These are phyloP conservation scores for Monosporascus sp. DNA, from an alignment of 2,329 filamentous ascomycete species.

Conservation along the genomic window DNA sequence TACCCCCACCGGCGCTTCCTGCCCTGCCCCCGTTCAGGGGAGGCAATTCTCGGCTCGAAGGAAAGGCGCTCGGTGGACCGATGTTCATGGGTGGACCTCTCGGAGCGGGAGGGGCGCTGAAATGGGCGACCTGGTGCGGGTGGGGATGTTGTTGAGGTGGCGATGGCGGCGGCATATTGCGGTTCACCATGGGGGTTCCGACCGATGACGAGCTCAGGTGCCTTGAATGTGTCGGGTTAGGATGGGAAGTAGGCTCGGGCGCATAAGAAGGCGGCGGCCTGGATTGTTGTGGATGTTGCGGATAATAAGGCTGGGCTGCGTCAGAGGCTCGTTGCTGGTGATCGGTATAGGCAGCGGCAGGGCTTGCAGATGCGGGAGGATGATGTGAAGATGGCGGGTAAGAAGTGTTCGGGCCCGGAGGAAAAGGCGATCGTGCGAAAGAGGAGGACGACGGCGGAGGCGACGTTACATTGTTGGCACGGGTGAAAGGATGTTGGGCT, in stretches of 20 bases:
- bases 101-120: slow-evolving; percentile 21
- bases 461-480: slow-evolving; percentile 6
- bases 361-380: slow-evolving; percentile 19
- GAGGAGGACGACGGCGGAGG: not conserved
- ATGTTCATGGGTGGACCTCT: slow-evolving; percentile 25
- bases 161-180: slow-evolving; percentile 27
- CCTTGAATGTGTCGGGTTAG: slow-evolving; percentile 23
- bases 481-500: slow-evolving; percentile 3
- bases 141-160: slow-evolving; percentile 20
- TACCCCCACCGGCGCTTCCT: slow-evolving; percentile 46
- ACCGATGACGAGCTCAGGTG: slow-evolving; percentile 29
- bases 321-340: slow-evolving; percentile 27
- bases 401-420: slow-evolving; percentile 4
- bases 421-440: slow-evolving; percentile 12
- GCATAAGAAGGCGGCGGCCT: slow-evolving; percentile 20
- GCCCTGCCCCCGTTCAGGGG: slow-evolving; percentile 38
- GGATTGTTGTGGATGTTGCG: slow-evolving; percentile 23
- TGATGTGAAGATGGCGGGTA: slow-evolving; percentile 25
- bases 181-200: slow-evolving; percentile 18
- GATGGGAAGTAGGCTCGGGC: slow-evolving; percentile 24
- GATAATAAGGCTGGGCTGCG: slow-evolving; percentile 20
- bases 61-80: slow-evolving; percentile 24
- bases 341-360: slow-evolving; percentile 17
- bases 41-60: slow-evolving; percentile 26
- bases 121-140: slow-evolving; percentile 25